These are phyloP conservation scores for Dichotomocladium elegans DNA, from an alignment of 371 early-diverging fungal genomes.

Conservation along the genomic window DNA sequence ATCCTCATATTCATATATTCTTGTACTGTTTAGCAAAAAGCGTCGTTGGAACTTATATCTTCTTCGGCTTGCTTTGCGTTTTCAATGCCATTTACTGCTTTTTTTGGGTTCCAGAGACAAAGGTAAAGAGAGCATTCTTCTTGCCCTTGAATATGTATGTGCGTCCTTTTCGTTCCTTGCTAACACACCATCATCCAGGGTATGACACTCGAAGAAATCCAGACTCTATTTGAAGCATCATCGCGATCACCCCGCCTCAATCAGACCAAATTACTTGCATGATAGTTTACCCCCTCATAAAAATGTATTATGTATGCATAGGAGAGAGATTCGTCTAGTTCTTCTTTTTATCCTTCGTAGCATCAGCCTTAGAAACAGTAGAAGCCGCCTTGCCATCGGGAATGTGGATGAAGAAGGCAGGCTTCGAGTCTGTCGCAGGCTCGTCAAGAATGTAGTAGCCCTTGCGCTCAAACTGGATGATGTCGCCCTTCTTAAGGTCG, in stretches of 20 bases:
- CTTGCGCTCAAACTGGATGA: constrained; percentile 98
- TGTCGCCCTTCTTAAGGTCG: constrained; percentile 66
- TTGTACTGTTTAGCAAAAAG: constrained; percentile 22
- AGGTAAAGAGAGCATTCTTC: constrained; percentile 10
- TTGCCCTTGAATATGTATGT: background rate
- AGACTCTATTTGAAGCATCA: constrained; percentile 10
- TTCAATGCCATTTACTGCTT: constrained; percentile 17
- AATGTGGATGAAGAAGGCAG: constrained; percentile 78
- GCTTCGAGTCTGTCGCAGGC: constrained; percentile 45
- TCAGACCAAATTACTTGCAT: no score
- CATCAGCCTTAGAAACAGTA: constrained; percentile 73
- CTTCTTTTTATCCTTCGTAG: constrained; percentile 6
- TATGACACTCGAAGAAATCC: constrained; percentile 27
- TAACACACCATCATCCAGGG: constrained; percentile 10
- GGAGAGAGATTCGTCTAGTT: no score
- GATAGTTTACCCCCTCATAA: no score
- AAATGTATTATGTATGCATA: no score
- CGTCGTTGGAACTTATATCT: constrained; percentile 36
- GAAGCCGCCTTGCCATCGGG: constrained; percentile 92
- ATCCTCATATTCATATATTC: no score
- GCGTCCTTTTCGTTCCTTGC: background rate
- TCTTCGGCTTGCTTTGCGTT: constrained; percentile 32
- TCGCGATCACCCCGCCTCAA: background rate
- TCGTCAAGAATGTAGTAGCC: constrained; percentile 96
- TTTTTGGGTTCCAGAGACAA: constrained; percentile 24